phyloP scores from a whole-genome alignment of 2,329 filamentous ascomycete species.

The Verticillium klebahnii region DNA sequence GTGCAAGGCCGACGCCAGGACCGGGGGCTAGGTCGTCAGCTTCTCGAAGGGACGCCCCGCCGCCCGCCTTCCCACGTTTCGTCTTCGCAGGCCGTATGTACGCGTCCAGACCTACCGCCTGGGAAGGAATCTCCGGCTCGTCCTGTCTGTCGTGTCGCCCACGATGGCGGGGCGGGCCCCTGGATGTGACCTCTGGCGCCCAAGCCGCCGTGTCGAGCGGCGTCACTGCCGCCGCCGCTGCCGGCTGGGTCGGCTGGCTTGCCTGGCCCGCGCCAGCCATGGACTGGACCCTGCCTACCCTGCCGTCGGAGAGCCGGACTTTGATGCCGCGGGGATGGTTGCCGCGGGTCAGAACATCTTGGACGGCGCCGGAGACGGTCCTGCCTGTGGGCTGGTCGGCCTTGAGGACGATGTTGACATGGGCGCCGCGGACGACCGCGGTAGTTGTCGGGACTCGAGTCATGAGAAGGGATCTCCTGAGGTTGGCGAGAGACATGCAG shows the following conservation, averaged over 20 bases:
- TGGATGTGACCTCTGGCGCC: neutral
- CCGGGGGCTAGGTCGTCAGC: neutral
- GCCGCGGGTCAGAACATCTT: conserved; percentile 64
- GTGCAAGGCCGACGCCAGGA: neutral
- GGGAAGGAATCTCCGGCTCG: conserved; percentile 30
- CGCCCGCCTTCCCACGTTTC: conserved; percentile 11
- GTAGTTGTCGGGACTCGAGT: conserved; percentile 37
- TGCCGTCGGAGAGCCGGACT: conserved; percentile 65
- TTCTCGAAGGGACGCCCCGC: conserved; percentile 7
- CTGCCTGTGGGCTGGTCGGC: conserved; percentile 70
- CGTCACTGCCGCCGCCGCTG: neutral
- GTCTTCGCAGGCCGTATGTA: conserved; percentile 37
- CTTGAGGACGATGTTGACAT: conserved; percentile 71
- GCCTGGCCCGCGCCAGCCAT: conserved; percentile 31
- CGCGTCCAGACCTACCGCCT: conserved; percentile 44
- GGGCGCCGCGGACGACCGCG: conserved; percentile 55
- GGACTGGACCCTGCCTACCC: conserved; percentile 69
- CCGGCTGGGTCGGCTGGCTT: neutral
- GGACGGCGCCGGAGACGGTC: conserved; percentile 63
- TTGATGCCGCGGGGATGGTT: conserved; percentile 78
- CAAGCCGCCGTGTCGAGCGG: neutral
- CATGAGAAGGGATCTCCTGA: conserved; percentile 10
- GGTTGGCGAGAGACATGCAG: neutral
- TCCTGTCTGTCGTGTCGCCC: conserved; percentile 22
- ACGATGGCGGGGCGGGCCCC: conserved; percentile 7